A percentile compares a stretch with the other conserved stretches of the same genome.
These are phyloP conservation scores for Plasmodium chabaudi DNA, from an alignment of 169 alveolate genomes.

Conservation along the genomic window DNA sequence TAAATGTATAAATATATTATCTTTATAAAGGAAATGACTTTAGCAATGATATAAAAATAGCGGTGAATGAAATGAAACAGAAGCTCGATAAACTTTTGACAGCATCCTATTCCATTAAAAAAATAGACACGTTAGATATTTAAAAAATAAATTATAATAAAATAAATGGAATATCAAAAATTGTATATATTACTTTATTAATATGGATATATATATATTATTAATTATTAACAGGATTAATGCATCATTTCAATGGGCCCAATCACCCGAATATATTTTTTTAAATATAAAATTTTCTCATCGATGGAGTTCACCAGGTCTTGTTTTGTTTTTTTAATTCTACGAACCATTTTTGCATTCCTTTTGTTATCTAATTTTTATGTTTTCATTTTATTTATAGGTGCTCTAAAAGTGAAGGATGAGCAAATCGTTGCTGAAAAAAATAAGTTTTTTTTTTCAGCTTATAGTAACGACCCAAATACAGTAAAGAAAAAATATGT, in stretches of 20 bases:
- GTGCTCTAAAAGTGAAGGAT: slow-evolving; percentile 89
- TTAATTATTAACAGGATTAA: slow-evolving; percentile 81
- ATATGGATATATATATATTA: not conserved
- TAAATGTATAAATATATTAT: not conserved
- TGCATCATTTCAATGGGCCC: slow-evolving; percentile 98
- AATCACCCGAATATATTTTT: slow-evolving; percentile 90
- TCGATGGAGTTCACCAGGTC: slow-evolving; percentile 96
- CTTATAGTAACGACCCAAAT: slow-evolving; percentile 90
- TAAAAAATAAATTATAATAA: not conserved
- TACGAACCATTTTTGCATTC: not conserved
- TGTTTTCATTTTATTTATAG: slow-evolving; percentile 57
- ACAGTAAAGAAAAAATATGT: slow-evolving; percentile 85
- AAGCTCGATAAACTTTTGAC: slow-evolving; percentile 58
- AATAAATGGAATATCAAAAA: not conserved
- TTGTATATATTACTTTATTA: not conserved
- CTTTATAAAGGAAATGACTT: slow-evolving; percentile 48
- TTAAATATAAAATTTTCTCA: slow-evolving; percentile 94
- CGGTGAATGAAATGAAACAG: slow-evolving; percentile 38
- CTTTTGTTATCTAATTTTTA: slow-evolving; percentile 25
- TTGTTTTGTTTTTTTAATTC: not conserved
- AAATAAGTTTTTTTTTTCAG: slow-evolving; percentile 84
- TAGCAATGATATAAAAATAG: slow-evolving; percentile 43
- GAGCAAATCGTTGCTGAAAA: slow-evolving; percentile 81
- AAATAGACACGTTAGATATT: slow-evolving; percentile 59
- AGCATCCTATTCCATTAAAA: slow-evolving; percentile 59